Percentiles rank a stretch among this genome's conserved stretches.
These are phyloP conservation scores for Hanseniaspora mollemarum DNA, from an alignment of 805 yeast genomes.

Conservation along the genomic window DNA sequence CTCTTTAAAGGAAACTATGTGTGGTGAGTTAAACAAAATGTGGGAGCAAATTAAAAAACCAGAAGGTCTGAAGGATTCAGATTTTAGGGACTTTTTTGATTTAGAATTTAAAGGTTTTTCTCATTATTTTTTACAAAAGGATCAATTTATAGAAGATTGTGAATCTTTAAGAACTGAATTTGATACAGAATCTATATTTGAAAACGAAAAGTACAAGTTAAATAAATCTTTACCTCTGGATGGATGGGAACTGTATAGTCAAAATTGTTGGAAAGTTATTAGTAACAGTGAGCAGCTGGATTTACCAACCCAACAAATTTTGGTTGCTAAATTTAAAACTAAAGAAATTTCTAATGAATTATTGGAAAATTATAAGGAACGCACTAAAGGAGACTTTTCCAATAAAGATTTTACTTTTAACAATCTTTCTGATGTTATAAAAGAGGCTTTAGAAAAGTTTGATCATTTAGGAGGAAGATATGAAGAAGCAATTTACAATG, in stretches of 20 bases:
- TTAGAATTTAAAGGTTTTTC: slow-evolving; percentile 68
- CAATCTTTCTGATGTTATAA: slow-evolving; percentile 33
- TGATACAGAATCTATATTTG: slow-evolving; percentile 38
- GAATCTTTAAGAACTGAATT: slow-evolving; percentile 54
- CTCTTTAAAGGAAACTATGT: slow-evolving; percentile 56
- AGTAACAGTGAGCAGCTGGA: slow-evolving; percentile 88
- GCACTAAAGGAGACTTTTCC: slow-evolving; percentile 23
- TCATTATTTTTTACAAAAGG: slow-evolving; percentile 74
- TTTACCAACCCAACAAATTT: slow-evolving; percentile 88
- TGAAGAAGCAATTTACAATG: slow-evolving; percentile 50
- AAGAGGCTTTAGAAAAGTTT: slow-evolving; percentile 42
- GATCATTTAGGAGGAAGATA: slow-evolving; percentile 72
- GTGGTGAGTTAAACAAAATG: slow-evolving; percentile 57
- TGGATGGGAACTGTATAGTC: slow-evolving; percentile 90
- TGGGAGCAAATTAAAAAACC: slow-evolving; percentile 78
- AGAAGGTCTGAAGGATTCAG: slow-evolving; percentile 41
- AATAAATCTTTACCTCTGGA: slow-evolving; percentile 85
- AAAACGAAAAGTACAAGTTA: slow-evolving; percentile 38
- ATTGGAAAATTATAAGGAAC: slow-evolving; percentile 35
- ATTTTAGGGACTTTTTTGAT: slow-evolving; percentile 70
- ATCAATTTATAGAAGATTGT: slow-evolving; percentile 53
- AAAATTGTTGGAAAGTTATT: slow-evolving; percentile 87
- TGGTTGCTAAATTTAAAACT: slow-evolving; percentile 89
- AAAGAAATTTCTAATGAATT: slow-evolving; percentile 66
- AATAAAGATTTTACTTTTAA: slow-evolving; percentile 30